Evolutionary conservation across 441 rosid genomes (phyloP), one percentile per base, ranked within the genome.

Genomic region (Pelargonium myrrhifolium): DNA sequence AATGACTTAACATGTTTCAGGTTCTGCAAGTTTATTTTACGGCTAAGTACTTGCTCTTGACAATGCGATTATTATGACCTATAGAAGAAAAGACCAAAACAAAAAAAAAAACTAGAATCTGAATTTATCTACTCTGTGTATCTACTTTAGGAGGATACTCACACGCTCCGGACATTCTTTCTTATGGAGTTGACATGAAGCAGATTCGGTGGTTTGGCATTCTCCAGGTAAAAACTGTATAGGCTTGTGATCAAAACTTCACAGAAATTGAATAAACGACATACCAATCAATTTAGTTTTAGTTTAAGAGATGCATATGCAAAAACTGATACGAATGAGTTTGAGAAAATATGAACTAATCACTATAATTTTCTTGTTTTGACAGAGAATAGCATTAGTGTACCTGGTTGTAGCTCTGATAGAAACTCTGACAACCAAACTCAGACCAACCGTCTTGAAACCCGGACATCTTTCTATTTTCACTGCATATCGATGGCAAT

Each of bases 141-240:
- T 45, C 39, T 53, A 10, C 43, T 72, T 9, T 20, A 87, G 89
- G 89, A 77, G 93, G 90, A 65, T 87, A 85, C 67, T 86, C 89
- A 2, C 90, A 87, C 62, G 89, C 93, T 1, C 89, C 93, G 6
- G 0, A 2, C 70, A 78, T 75, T 20, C 93, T 87, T 7, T 6
- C 68, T 7, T 86, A 87, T 56, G 93, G 93, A 53, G 93, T 84
- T 45, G 86, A 84, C 78, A 84, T 84, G 89, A 86, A 86, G 65
- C 6, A 55, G 0, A 84, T 85, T n/a, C 75, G 90, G 12, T 87
- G 90, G 93, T 82, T 68, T 10, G 89, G 93, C 69, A 87, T 87
- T 75, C 89, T 87, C 45, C 89, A 87, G 87, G 90, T 85, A 49
- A 20, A 47, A 65, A 40, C 58, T 66, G 15, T 51, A 14, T 8